phyloP scores from a whole-genome alignment of 2,329 filamentous ascomycete species.

The Madurella fahalii region DNA sequence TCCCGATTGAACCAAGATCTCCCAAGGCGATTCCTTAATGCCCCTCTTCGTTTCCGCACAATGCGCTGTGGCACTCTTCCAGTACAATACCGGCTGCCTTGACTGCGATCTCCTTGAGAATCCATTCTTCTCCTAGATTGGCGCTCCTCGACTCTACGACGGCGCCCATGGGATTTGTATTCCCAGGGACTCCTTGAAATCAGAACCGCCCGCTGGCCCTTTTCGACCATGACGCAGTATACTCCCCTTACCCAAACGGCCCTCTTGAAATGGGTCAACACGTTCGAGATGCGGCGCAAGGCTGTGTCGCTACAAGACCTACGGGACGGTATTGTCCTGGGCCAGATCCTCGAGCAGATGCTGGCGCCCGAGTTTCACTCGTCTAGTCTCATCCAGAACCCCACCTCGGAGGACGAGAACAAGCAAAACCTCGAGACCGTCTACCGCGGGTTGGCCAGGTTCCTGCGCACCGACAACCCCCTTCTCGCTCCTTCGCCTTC shows the following conservation, averaged over 20 bases:
- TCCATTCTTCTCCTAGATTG: too few relatives aligned
- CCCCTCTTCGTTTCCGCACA: background rate
- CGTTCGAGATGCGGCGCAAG: slow-evolving; percentile 39
- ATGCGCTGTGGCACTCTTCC: slow-evolving; percentile 4
- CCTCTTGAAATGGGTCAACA: slow-evolving; percentile 53
- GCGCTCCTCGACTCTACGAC: too few relatives aligned
- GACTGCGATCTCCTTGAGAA: background rate
- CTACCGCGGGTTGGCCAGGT: slow-evolving; percentile 81
- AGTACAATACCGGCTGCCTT: background rate
- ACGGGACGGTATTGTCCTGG: slow-evolving; percentile 51
- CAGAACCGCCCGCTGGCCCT: background rate
- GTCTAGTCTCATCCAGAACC: slow-evolving; percentile 47
- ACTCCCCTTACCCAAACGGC: slow-evolving; percentile 43
- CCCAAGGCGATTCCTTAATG: slow-evolving; percentile 4
- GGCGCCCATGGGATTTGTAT: too few relatives aligned
- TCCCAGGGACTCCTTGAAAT: background rate
- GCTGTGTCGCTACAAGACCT: slow-evolving; percentile 50
- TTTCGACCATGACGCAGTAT: slow-evolving; percentile 33
- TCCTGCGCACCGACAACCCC: slow-evolving; percentile 50
- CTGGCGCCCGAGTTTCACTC: slow-evolving; percentile 55
- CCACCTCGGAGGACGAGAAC: slow-evolving; percentile 55
- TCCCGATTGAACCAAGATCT: slow-evolving; percentile 11
- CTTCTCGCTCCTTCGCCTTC: slow-evolving; percentile 51
- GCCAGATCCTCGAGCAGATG: slow-evolving; percentile 51
- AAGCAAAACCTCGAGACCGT: slow-evolving; percentile 88